A percentile compares a stretch with the other conserved stretches of the same genome.
phyloP scores from a whole-genome alignment of 2,329 filamentous ascomycete genomes.

The Aspergillus felis region DNA sequence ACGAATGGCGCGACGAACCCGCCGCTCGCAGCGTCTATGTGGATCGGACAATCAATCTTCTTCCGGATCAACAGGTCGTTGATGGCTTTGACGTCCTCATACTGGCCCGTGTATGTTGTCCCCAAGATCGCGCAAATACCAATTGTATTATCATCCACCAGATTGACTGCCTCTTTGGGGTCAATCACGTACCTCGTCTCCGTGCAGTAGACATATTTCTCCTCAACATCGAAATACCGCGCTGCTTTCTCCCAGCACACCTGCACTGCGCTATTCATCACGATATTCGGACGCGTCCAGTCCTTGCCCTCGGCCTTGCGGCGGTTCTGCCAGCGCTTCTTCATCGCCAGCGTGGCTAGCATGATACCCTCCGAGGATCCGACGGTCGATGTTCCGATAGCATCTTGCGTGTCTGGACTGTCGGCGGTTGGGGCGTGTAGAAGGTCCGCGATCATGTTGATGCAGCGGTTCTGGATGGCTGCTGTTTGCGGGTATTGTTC shows the following conservation, averaged over 20 bases:
- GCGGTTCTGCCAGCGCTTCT: slow-evolving; percentile 67
- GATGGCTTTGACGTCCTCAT: slow-evolving; percentile 67
- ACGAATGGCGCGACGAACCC: slow-evolving; percentile 44
- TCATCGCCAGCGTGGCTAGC: slow-evolving; percentile 69
- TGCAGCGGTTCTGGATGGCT: slow-evolving; percentile 62
- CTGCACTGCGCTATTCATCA: slow-evolving; percentile 72
- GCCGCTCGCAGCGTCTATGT: slow-evolving; percentile 42
- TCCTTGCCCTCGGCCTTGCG: slow-evolving; percentile 59
- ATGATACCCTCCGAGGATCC: slow-evolving; percentile 70
- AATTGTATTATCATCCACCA: slow-evolving; percentile 72
- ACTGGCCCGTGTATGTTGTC: slow-evolving; percentile 70
- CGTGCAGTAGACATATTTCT: slow-evolving; percentile 39
- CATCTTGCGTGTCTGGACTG: slow-evolving; percentile 49
- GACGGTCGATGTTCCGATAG: slow-evolving; percentile 66
- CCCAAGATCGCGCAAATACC: slow-evolving; percentile 71
- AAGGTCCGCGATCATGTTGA: slow-evolving; percentile 64
- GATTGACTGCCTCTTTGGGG: slow-evolving; percentile 59
- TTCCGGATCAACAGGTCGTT: slow-evolving; percentile 58
- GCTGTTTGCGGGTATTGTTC: slow-evolving; percentile 61
- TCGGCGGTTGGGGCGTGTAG: slow-evolving; percentile 56
- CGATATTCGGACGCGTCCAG: slow-evolving; percentile 62
- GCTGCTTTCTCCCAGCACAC: slow-evolving; percentile 71
- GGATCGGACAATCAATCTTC: slow-evolving; percentile 50
- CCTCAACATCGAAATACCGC: slow-evolving; percentile 70
- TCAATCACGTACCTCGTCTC: slow-evolving; percentile 64